phyloP scores from a whole-genome alignment of 2,329 filamentous ascomycete species.

The Pestalotiopsis sp. region DNA sequence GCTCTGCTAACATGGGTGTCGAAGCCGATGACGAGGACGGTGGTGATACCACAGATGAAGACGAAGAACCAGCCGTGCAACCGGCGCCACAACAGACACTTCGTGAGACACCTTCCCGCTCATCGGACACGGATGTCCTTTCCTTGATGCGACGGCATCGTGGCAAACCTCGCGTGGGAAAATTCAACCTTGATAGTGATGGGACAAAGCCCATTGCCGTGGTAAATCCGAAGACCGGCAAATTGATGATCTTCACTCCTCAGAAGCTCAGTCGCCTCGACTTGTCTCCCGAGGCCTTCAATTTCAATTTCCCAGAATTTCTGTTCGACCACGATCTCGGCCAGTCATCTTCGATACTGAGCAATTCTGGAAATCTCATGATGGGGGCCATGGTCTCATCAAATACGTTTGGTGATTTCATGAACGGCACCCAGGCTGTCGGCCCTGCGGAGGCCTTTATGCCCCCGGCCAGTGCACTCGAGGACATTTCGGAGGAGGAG shows the following conservation, averaged over 20 bases:
- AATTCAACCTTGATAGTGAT: conserved; percentile 56
- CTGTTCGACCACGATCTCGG: conserved; percentile 37
- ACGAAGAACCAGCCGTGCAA: conserved; percentile 54
- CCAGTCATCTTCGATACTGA: conserved; percentile 59
- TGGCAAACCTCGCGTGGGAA: conserved; percentile 56
- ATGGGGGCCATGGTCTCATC: conserved; percentile 70
- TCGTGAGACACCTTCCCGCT: conserved; percentile 39
- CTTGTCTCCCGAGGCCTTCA: conserved; percentile 57
- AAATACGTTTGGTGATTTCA: conserved; percentile 57
- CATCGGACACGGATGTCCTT: conserved; percentile 54
- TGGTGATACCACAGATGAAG: conserved; percentile 61
- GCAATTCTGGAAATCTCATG: conserved; percentile 75
- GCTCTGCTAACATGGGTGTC: conserved; percentile 39
- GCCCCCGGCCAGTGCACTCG: conserved; percentile 63
- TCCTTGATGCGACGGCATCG: conserved; percentile 48
- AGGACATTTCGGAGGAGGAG: conserved; percentile 53
- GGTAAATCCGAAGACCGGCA: conserved; percentile 57
- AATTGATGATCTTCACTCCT: conserved; percentile 67
- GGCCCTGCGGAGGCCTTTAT: conserved; percentile 73
- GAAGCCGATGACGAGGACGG: conserved; percentile 45
- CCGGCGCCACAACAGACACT: conserved; percentile 50
- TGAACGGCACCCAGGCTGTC: conserved; percentile 64
- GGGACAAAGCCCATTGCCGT: conserved; percentile 62
- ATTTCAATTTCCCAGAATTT: conserved; percentile 36
- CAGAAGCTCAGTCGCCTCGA: conserved; percentile 50